phyloP scores from a whole-genome alignment of 768 basidiomycete species.

The Inosperma sp. region DNA sequence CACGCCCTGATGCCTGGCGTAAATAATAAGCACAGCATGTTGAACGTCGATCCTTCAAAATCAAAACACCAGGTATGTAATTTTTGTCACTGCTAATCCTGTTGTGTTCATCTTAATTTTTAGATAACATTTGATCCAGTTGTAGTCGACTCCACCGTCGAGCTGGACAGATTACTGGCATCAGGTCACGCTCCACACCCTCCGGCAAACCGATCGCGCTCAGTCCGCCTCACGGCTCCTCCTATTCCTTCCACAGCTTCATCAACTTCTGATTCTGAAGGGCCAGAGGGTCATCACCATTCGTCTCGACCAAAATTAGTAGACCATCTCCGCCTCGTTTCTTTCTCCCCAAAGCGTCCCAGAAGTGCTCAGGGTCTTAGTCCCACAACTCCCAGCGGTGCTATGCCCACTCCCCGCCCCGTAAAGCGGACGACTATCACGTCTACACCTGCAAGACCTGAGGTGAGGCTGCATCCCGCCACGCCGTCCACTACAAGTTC shows the following conservation, averaged over 20 bases:
- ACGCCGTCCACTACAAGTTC: constrained; percentile 55
- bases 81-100: constrained; percentile 3
- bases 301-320: constrained; percentile 58
- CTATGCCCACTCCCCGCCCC: constrained; percentile 33
- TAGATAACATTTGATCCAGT: constrained; percentile 48
- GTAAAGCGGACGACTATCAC: constrained; percentile 27
- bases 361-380: constrained; percentile 38
- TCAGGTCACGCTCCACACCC: constrained; percentile 44
- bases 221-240: constrained; percentile 44
- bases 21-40: constrained; percentile 50
- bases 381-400: constrained; percentile 23
- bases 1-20: constrained; percentile 66
- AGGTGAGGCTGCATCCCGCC: constrained; percentile 53
- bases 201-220: constrained; percentile 27
- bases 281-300: constrained; percentile 31
- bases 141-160: constrained; percentile 57
- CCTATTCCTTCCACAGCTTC: constrained; percentile 43
- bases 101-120: constrained; percentile 1
- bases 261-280: constrained; percentile 49
- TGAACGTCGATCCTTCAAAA: constrained; percentile 49
- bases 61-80: constrained; percentile 46
- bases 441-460: constrained; percentile 37
- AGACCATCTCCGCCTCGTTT: constrained; percentile 64
- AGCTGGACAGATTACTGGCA: constrained; percentile 56
- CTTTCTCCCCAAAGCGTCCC: constrained; percentile 75